Percentiles rank a stretch among this genome's conserved stretches.
phyloP scores from a whole-genome alignment of 2,329 filamentous ascomycete genomes.

The Clarireedia monteithiana region DNA sequence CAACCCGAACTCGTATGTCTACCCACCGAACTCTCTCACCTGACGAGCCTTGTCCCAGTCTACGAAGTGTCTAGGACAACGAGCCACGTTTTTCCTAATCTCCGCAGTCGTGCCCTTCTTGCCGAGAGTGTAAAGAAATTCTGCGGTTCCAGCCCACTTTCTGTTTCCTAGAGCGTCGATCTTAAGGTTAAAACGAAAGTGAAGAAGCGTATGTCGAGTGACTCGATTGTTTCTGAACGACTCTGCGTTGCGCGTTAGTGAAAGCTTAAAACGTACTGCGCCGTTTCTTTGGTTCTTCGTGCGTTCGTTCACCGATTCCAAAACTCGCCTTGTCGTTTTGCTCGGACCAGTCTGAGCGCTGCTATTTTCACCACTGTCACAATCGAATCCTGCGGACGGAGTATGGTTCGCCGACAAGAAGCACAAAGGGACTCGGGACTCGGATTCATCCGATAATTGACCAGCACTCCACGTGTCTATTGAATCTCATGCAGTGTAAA shows the following conservation, averaged over 20 bases:
- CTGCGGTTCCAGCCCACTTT: conserved; percentile 8
- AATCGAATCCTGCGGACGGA: not conserved
- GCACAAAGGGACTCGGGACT: not conserved
- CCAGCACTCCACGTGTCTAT: not conserved
- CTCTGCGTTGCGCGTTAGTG: no score
- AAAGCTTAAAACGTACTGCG: not conserved
- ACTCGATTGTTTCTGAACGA: no score
- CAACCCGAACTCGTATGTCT: not conserved
- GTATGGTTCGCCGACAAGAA: no score
- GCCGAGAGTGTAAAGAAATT: not conserved
- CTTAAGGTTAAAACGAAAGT: not conserved
- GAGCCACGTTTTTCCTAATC: conserved; percentile 5
- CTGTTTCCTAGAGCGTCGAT: conserved; percentile 1
- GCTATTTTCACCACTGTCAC: not conserved
- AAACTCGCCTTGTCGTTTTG: not conserved
- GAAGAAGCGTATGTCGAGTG: no score
- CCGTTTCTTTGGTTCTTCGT: not conserved
- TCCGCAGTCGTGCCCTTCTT: conserved; percentile 1
- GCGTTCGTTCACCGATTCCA: not conserved
- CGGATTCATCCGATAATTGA: not conserved
- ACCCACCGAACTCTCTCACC: not conserved
- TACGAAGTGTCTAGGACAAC: not conserved
- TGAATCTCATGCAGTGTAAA: not conserved
- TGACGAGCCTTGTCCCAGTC: conserved; percentile 4
- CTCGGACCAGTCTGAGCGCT: not conserved